These are phyloP conservation scores for Pestalotiopsis sp. DNA, from an alignment of 2,329 filamentous ascomycete species.

Conservation along the genomic window DNA sequence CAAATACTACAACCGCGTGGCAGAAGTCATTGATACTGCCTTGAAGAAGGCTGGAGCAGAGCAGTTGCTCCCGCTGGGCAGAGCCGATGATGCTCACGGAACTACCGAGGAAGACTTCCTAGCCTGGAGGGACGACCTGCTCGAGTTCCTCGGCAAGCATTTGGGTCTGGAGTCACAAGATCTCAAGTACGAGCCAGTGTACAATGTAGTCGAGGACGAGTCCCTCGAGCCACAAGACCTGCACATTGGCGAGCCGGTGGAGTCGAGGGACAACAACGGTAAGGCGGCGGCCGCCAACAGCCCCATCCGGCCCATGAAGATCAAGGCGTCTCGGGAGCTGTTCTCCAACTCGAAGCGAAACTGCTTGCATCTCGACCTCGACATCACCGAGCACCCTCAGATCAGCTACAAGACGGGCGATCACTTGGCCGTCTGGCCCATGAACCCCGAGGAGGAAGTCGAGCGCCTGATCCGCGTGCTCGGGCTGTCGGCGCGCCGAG, in stretches of 20 bases:
- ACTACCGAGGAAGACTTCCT: conserved; percentile 39
- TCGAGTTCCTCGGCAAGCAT: conserved; percentile 25
- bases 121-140: conserved; percentile 33
- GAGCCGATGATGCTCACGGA: conserved; percentile 34
- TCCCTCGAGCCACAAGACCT: conserved; percentile 21
- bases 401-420: conserved; percentile 42
- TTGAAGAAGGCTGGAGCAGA: conserved; percentile 29
- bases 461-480: conserved; percentile 32
- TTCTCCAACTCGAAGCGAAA: conserved; percentile 26
- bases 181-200: conserved; percentile 21
- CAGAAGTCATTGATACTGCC: conserved; percentile 29
- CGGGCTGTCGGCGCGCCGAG: conserved; percentile 24
- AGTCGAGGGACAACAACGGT: not conserved
- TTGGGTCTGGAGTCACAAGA: conserved; percentile 13
- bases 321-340: conserved; percentile 23
- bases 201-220: conserved; percentile 23
- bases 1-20: conserved; percentile 38
- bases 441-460: conserved; percentile 38
- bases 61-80: conserved; percentile 28
- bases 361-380: conserved; percentile 42
- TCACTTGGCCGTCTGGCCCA: conserved; percentile 41
- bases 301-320: conserved; percentile 20
- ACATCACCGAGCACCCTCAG: conserved; percentile 30
- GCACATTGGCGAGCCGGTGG: conserved; percentile 24
- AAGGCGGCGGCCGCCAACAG: conserved; percentile 15